Evolutionary conservation across 2,329 filamentous ascomycete species (phyloP), one percentile per base, ranked within the genome.

Genomic region (Emergomyces pasteurianus): DNA sequence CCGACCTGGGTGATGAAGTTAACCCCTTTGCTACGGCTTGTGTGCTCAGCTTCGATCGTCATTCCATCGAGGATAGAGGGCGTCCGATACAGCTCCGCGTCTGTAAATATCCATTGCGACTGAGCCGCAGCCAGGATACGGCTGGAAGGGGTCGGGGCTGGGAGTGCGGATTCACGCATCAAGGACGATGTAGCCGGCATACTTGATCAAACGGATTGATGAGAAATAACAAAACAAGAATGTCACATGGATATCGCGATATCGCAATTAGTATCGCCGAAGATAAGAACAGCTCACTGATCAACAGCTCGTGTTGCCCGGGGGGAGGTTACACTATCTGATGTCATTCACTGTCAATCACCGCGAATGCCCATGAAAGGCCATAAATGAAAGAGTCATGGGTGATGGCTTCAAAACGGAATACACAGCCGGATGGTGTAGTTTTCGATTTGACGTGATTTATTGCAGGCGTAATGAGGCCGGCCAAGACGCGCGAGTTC

Each of bases 1-100:
- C 92, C 94, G 52, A 92, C 90, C 74, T 96, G 92, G 64, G 90
- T 87, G 69, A 99, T 95, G 76, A 99, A 99, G 73, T 96, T 95
- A 71, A 96, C 87, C 54, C 94, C 92, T 73, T 97, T 97, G 63
- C 89, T 87, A 60, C 94, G 85, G 62, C 89, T 81, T 65, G 88
- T 81, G 64, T 90, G 82, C 77, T 97, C 94, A 70, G 94, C 86
- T 36, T 86, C 83, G 3, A 86, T 81, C 9, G 84, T 74, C 71
- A 97, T 83, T 26, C 92, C 92, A 66, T 96, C 89, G 16, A 91
- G 75, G 62, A 95, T 86, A 58, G 90, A 94, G 0, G 94, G 94
- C 7, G 90, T 88, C 70, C 87, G 89, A 59, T 84, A 77, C 31
- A 95, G 82, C 75, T 99, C 94, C 55, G 90, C 86, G 53, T 88